Evolutionary conservation across 129 eudicot genomes (phyloP), one percentile per base, ranked within the genome.

Genomic region (Escallonia rubra): DNA sequence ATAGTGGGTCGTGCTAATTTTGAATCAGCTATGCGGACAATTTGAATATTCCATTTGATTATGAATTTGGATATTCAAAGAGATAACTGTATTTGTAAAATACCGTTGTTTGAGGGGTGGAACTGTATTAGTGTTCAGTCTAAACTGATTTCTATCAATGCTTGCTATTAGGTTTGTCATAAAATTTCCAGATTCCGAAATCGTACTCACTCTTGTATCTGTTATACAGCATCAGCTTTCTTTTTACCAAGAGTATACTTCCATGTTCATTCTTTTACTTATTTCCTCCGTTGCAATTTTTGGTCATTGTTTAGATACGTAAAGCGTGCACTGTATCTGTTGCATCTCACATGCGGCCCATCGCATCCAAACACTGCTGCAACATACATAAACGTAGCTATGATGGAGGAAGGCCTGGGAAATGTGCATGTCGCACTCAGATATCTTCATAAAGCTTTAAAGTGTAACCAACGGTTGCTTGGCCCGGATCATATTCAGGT

Each of bases 321-420:
- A 43, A 93, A 93, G 72, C 92, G 99, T 68, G 99, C 99, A 48
- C 67, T 93, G 75, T 93, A 89, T 79, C 76, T 93, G 65, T 62
- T 93, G 65, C 99, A 93, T 77, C 93, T 93, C 53, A 93, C 99
- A 7, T 93, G 99, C 72, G 99, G 99, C 56, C 95, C 96, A 67
- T 93, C 99, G 66, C 99, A 93, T 89, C 99, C 99, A 66, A 93
- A 93, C 72, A 93, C 99, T 54, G 99, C 99, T 82, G 99, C 99
- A 15, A 93, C 99, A 69, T 93, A 93, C 78, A 93, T 93, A 71
- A 93, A 93, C 72, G 96, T 93, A 67, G 99, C 99, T 72, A 93
- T 93, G 99, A 93, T 93, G 99, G 99, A 93, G 86, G 99, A 93
- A 83, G 99, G 99, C 65, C 87, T 94, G 34, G 99, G 99, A 67